These are phyloP conservation scores for Bryoglossum gracile DNA, from an alignment of 495 filamentous ascomycete species.

Conservation along the genomic window DNA sequence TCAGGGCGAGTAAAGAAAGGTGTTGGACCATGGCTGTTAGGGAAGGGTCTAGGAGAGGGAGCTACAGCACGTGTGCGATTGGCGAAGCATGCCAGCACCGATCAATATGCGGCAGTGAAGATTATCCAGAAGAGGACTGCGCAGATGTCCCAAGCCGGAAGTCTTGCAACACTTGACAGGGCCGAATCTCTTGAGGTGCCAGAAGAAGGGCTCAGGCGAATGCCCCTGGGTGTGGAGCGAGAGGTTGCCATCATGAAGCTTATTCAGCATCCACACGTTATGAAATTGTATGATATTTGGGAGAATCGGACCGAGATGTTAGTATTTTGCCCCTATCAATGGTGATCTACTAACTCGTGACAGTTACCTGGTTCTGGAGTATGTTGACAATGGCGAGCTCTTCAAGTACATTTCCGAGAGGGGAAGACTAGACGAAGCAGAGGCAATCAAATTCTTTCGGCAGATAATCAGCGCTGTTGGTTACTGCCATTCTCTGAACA, in stretches of 20 bases:
- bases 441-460: constrained; percentile 78
- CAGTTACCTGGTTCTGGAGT: constrained; percentile 97
- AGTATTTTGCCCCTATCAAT: constrained; percentile 29
- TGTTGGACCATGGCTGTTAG: constrained; percentile 85
- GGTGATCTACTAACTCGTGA: constrained; percentile 16
- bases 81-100: constrained; percentile 66
- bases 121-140: constrained; percentile 77
- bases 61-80: constrained; percentile 77
- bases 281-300: constrained; percentile 90
- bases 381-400: constrained; percentile 83
- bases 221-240: constrained; percentile 81
- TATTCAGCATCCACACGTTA: constrained; percentile 87
- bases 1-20: constrained; percentile 65
- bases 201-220: constrained; percentile 50
- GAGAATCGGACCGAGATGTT: constrained; percentile 91
- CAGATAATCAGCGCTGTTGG: constrained; percentile 89
- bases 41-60: constrained; percentile 77
- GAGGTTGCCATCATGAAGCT: constrained; percentile 90
- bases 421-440: constrained; percentile 63
- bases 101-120: constrained; percentile 82
- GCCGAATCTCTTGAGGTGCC: constrained; percentile 37
- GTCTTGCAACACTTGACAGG: constrained; percentile 63
- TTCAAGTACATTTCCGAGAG: constrained; percentile 69
- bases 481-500: constrained; percentile 87
- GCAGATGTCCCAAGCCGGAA: constrained; percentile 62